Evolutionary conservation across 768 basidiomycete genomes (phyloP).

Genomic region (Austroboletus festivus): DNA sequence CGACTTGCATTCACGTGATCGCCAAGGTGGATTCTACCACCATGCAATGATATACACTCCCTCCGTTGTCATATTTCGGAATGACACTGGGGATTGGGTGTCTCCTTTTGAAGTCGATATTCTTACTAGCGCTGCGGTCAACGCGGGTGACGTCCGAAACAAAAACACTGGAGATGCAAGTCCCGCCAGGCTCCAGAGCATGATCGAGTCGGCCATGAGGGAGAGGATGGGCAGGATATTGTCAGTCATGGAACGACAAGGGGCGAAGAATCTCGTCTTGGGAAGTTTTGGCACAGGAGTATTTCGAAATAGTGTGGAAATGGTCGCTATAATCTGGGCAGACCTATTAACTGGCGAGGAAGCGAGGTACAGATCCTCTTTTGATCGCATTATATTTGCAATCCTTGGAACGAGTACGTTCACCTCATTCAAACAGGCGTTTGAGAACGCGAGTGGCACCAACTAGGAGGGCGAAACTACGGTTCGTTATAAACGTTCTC

Average conservation of each 20-base stretch:
- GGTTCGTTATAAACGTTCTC: no score
- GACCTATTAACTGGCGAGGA: constrained; percentile 49
- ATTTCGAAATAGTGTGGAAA: constrained; percentile 59
- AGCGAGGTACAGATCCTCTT: constrained; percentile 55
- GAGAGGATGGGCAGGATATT: constrained; percentile 71
- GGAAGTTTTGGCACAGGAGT: constrained; percentile 81
- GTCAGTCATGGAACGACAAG: constrained; percentile 59
- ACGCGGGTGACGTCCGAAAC: constrained; percentile 52
- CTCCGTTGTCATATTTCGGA: constrained; percentile 55
- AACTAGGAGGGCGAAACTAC: no score
- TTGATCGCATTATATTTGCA: constrained; percentile 65
- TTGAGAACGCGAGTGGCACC: constrained; percentile 19
- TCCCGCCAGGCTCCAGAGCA: constrained; percentile 22
- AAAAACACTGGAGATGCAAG: constrained; percentile 13
- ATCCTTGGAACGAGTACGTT: constrained; percentile 54
- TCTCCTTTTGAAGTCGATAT: constrained; percentile 62
- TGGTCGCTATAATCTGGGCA: constrained; percentile 62
- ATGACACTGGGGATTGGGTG: constrained; percentile 56
- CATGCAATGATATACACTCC: constrained; percentile 79
- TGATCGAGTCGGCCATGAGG: constrained; percentile 56
- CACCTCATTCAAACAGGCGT: constrained; percentile 37
- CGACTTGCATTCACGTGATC: constrained; percentile 47
- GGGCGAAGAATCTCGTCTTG: constrained; percentile 57
- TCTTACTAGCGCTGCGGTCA: constrained; percentile 72
- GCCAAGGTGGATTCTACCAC: constrained; percentile 60